A percentile compares a stretch with the other conserved stretches of the same genome.
Evolutionary conservation across 352 stramenopile species (phyloP).

Genomic region (Globisporangium spinosum): DNA sequence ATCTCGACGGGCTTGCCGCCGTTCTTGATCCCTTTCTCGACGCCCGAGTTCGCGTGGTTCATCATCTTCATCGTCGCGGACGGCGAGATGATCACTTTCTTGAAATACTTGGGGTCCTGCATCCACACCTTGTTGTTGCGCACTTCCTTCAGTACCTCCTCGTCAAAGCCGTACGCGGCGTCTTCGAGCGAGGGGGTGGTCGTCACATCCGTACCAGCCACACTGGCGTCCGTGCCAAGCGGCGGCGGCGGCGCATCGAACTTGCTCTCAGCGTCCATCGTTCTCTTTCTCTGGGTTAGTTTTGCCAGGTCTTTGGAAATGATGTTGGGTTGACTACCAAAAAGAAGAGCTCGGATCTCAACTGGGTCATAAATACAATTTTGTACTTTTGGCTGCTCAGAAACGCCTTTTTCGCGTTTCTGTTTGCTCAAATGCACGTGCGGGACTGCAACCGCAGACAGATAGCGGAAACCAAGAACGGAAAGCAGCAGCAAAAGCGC

Average conservation of each 20-base stretch:
- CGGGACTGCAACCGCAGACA: neutral
- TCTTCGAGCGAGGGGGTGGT: constrained; percentile 38
- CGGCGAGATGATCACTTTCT: constrained; percentile 93
- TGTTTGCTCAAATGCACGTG: neutral
- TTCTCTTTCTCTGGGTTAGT: neutral
- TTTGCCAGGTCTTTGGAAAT: neutral
- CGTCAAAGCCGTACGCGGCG: constrained; percentile 76
- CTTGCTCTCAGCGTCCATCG: constrained; percentile 18
- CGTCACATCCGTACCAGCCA: constrained; percentile 4
- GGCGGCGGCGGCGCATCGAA: constrained; percentile 11
- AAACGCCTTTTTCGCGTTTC: neutral
- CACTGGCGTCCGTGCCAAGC: constrained; percentile 7
- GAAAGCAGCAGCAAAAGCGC: constrained; percentile 2
- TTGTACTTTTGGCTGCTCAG: neutral
- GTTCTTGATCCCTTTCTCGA: constrained; percentile 96
- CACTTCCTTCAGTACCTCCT: constrained; percentile 83
- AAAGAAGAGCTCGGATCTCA: neutral
- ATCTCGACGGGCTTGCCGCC: constrained; percentile 97
- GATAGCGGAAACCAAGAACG: neutral
- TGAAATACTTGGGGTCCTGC: constrained; percentile 94
- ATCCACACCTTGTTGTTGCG: constrained; percentile 88
- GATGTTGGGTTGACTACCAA: constrained; percentile 13
- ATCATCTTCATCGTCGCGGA: constrained; percentile 96
- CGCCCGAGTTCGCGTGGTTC: constrained; percentile 96
- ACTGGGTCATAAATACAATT: neutral